These are phyloP conservation scores for Neurospora sp. DNA, from an alignment of 2,329 filamentous ascomycete genomes.

Conservation along the genomic window DNA sequence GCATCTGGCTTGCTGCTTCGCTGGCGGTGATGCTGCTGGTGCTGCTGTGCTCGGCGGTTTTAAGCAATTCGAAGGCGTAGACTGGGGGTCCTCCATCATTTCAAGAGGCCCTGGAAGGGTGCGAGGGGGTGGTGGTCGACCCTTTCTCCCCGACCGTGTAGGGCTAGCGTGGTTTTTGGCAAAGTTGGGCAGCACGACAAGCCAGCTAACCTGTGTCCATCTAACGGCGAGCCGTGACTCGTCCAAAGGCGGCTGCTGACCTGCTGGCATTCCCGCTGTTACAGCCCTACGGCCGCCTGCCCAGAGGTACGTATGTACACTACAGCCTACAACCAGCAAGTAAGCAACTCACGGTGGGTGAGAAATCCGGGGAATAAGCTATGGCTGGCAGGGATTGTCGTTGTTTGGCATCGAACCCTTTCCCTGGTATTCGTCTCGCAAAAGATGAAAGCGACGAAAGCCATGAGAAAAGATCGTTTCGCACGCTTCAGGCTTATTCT, in stretches of 20 bases:
- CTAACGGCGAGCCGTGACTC: background rate
- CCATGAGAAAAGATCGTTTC: background rate
- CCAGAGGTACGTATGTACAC: background rate
- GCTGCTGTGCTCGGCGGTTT: background rate
- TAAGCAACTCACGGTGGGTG: background rate
- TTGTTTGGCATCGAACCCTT: background rate
- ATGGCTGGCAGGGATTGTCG: background rate
- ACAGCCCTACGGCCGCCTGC: background rate
- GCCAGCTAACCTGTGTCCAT: background rate
- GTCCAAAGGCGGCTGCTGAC: background rate
- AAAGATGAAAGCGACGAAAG: background rate
- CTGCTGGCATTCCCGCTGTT: background rate
- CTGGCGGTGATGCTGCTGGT: background rate
- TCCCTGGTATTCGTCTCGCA: background rate
- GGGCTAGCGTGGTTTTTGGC: background rate
- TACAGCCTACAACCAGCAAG: background rate
- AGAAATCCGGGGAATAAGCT: background rate
- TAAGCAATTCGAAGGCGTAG: background rate
- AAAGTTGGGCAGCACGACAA: background rate
- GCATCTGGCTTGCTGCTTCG: too few relatives aligned
- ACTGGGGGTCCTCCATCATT: background rate
- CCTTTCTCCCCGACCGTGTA: background rate
- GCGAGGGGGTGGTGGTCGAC: background rate
- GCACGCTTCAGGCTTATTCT: background rate
- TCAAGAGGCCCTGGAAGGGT: background rate